Conservation (phyloP, 2,329 filamentous ascomycete genomes). For the Colletotrichum ledebouriae region DNA sequence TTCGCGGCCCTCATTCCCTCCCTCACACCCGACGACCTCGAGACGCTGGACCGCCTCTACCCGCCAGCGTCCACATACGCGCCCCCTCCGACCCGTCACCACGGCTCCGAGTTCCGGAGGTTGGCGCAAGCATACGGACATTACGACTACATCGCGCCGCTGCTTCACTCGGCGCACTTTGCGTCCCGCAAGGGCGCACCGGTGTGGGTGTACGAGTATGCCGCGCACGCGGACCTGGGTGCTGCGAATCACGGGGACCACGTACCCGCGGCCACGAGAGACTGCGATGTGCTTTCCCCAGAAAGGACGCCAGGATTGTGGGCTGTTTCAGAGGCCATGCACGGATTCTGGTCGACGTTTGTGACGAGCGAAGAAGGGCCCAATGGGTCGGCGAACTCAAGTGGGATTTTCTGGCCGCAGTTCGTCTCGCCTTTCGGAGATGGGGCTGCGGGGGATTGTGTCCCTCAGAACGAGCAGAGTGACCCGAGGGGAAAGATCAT, state of each 20-base stretch:
- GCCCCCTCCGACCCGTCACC: constrained; percentile 42
- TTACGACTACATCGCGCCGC: constrained; percentile 75
- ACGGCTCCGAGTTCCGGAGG: constrained; percentile 69
- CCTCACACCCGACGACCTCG: constrained; percentile 65
- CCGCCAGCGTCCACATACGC: constrained; percentile 56
- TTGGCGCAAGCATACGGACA: constrained; percentile 73
- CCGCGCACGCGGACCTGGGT: constrained; percentile 57
- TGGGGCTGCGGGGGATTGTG: constrained; percentile 12
- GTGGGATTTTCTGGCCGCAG: constrained; percentile 55
- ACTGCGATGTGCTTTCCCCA: constrained; percentile 53
- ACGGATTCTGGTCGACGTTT: constrained; percentile 57
- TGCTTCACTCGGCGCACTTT: constrained; percentile 69
- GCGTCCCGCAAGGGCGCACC: constrained; percentile 49
- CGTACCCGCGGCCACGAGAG: constrained; percentile 58
- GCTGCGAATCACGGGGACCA: constrained; percentile 65
- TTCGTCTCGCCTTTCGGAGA: constrained; percentile 57
- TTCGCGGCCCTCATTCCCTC: constrained; percentile 73
- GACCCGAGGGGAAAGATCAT: constrained; percentile 55
- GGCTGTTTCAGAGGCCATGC: constrained; percentile 51
- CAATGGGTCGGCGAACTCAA: constrained; percentile 30
- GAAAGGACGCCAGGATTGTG: constrained; percentile 60
- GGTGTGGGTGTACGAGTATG: constrained; percentile 72
- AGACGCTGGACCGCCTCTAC: constrained; percentile 70
- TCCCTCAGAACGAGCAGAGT: constrained; percentile 25
- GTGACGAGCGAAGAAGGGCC: constrained; percentile 42